These are phyloP conservation scores for Ceratocystiopsis brevicomis DNA, from an alignment of 2,329 filamentous ascomycete genomes.

Conservation along the genomic window DNA sequence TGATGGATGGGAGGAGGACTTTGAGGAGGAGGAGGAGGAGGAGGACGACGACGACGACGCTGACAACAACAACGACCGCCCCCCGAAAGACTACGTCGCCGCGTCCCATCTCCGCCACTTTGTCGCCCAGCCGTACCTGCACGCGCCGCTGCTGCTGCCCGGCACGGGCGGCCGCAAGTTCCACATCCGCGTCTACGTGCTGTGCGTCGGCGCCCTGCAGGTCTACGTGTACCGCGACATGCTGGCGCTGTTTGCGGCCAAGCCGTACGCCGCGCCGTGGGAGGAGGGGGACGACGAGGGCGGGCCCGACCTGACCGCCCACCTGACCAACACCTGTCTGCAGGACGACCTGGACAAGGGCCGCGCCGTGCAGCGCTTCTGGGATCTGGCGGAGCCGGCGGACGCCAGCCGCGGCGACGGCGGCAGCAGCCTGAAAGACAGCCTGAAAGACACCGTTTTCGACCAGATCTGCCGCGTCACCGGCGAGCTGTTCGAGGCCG, in stretches of 20 bases:
- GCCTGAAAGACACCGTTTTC: conserved; percentile 36
- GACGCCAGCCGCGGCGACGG: too few species aligned
- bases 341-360: conserved; percentile 43
- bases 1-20: conserved; percentile 66
- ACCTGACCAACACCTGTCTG: conserved; percentile 90
- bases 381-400: conserved; percentile 31
- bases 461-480: conserved; percentile 55
- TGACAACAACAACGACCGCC: conserved; percentile 11
- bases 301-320: conserved; percentile 43
- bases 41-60: conserved; percentile 10
- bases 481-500: conserved; percentile 68
- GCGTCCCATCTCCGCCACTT: conserved; percentile 91
- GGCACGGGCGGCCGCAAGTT: conserved; percentile 58
- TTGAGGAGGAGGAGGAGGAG: conserved; percentile 28
- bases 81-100: conserved; percentile 40
- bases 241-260: conserved; percentile 79
- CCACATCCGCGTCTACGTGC: conserved; percentile 82
- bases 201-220: conserved; percentile 57
- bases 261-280: conserved; percentile 50
- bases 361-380: conserved; percentile 48
- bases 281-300: conserved; percentile 15
- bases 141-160: conserved; percentile 60
- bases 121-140: conserved; percentile 85
- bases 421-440: conserved; percentile 19
- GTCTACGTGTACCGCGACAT: conserved; percentile 80